Conservation (phyloP, 768 basidiomycete species). For the Leccinum uliginosum region DNA sequence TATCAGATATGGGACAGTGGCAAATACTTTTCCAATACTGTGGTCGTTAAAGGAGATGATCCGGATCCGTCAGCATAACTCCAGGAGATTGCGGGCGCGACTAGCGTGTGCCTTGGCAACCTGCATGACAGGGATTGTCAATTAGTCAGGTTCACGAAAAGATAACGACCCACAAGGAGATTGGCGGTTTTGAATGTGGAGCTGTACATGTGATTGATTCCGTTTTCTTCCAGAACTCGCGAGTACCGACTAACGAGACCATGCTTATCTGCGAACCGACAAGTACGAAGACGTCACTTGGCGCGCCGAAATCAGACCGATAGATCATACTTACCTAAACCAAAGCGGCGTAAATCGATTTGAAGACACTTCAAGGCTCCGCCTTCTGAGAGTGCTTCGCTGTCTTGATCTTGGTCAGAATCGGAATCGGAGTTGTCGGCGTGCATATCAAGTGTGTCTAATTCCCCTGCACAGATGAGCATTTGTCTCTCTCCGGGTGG, state of each 20-base stretch:
- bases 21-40: slow-evolving; percentile 1
- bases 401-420: slow-evolving; percentile 38
- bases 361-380: slow-evolving; percentile 63
- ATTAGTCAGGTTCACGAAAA: neutral
- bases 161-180: slow-evolving; percentile 48
- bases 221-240: slow-evolving; percentile 63
- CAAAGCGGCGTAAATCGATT: slow-evolving; percentile 69
- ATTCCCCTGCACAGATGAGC: slow-evolving; percentile 68
- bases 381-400: slow-evolving; percentile 29
- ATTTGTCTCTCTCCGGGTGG: slow-evolving; percentile 67
- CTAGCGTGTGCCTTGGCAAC: slow-evolving; percentile 55
- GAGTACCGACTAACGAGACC: slow-evolving; percentile 78
- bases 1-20: neutral
- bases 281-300: slow-evolving; percentile 4
- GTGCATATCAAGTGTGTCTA: slow-evolving; percentile 52
- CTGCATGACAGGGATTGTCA: slow-evolving; percentile 26
- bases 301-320: neutral
- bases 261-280: slow-evolving; percentile 53
- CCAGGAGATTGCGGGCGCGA: slow-evolving; percentile 55
- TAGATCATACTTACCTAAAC: slow-evolving; percentile 47
- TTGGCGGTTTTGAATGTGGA: slow-evolving; percentile 84
- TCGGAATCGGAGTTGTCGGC: slow-evolving; percentile 28
- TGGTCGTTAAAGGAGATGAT: neutral
- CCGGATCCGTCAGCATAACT: slow-evolving; percentile 43
- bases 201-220: slow-evolving; percentile 81